Conservation (phyloP, 2,329 filamentous ascomycete genomes). For the Keithomyces neogunnii region DNA sequence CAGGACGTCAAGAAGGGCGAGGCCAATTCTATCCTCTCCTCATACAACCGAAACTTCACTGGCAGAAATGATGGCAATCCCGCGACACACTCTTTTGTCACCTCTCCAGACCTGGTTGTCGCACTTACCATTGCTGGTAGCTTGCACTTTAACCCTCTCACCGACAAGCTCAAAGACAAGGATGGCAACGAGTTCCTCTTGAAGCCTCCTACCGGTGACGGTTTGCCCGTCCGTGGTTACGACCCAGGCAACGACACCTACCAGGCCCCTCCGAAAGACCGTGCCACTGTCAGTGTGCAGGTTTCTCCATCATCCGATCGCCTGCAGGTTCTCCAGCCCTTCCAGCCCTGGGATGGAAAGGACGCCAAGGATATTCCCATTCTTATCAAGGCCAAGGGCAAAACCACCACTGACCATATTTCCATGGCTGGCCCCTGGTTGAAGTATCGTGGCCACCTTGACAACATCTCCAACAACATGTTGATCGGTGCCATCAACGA, state of each 20-base stretch:
- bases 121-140: constrained; percentile 77
- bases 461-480: constrained; percentile 99
- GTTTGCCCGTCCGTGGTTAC: constrained; percentile 74
- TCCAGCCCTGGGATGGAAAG: constrained; percentile 85
- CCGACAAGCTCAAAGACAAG: constrained; percentile 86
- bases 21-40: constrained; percentile 94
- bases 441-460: constrained; percentile 96
- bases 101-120: constrained; percentile 83
- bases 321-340: constrained; percentile 84
- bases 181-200: constrained; percentile 95
- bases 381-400: constrained; percentile 91
- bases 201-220: constrained; percentile 67
- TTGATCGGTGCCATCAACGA: constrained; percentile 94
- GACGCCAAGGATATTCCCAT: constrained; percentile 79
- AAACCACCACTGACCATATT: constrained; percentile 96
- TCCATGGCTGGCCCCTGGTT: constrained; percentile 96
- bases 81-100: constrained; percentile 87
- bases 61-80: constrained; percentile 96
- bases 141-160: constrained; percentile 90
- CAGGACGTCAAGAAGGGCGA: constrained; percentile 89
- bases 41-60: constrained; percentile 99
- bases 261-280: constrained; percentile 84
- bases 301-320: constrained; percentile 88
- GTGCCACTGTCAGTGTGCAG: constrained; percentile 62
- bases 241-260: constrained; percentile 90